These are phyloP conservation scores for Suillus occidentalis DNA, from an alignment of 768 basidiomycete genomes.

Conservation along the genomic window DNA sequence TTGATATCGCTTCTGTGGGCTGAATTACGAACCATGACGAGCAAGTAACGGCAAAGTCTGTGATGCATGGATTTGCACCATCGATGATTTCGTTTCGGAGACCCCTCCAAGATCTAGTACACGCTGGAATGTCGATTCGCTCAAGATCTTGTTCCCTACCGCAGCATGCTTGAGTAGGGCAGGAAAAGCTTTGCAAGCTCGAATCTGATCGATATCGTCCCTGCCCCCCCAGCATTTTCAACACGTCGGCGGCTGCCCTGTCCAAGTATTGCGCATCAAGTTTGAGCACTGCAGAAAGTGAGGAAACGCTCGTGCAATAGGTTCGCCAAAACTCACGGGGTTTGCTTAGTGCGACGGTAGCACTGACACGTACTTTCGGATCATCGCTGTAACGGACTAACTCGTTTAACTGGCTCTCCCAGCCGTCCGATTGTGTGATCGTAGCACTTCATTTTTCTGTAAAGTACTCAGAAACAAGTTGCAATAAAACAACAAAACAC, in stretches of 20 bases:
- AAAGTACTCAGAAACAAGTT: background rate
- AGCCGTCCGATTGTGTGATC: background rate
- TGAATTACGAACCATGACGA: background rate
- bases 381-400: background rate
- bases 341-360: conserved; percentile 1
- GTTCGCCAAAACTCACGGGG: background rate
- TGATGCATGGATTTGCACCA: conserved; percentile 6
- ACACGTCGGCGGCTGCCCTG: background rate
- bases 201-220: background rate
- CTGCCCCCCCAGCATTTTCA: conserved; percentile 7
- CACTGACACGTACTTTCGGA: conserved; percentile 7
- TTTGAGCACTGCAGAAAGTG: background rate
- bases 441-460: conserved; percentile 9
- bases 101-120: background rate
- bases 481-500: background rate
- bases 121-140: conserved; percentile 3
- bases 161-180: background rate
- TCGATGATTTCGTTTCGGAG: conserved; percentile 1
- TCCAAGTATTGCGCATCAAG: background rate
- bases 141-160: background rate
- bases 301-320: background rate
- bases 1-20: background rate
- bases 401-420: background rate
- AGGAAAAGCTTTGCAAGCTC: conserved; percentile 11
- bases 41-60: conserved; percentile 8